Percentiles rank a stretch among this genome's conserved stretches.
phyloP scores from a whole-genome alignment of 2,329 filamentous ascomycete genomes.

The Talaromyces sp. region DNA sequence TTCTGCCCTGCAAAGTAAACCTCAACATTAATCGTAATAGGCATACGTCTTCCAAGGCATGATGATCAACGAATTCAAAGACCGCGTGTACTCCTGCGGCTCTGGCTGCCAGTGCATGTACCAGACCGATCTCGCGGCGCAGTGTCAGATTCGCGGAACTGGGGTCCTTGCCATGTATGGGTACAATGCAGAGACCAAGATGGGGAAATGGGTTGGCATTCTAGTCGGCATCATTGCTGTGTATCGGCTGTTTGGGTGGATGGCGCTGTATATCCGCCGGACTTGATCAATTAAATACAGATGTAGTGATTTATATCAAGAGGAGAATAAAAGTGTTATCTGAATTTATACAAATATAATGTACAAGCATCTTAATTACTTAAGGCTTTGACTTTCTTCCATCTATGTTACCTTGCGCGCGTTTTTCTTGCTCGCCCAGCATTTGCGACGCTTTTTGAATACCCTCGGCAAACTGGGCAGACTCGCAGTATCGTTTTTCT shows the following conservation, averaged over 20 bases:
- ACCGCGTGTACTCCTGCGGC: constrained; percentile 58
- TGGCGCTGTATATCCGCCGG: constrained; percentile 3
- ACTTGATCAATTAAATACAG: neutral
- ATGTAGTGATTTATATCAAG: neutral
- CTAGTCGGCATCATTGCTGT: constrained; percentile 69
- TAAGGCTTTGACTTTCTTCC: neutral
- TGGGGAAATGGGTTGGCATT: constrained; percentile 68
- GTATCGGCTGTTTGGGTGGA: constrained; percentile 61
- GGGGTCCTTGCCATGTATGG: constrained; percentile 66
- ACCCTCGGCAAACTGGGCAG: constrained; percentile 35
- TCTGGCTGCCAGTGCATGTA: constrained; percentile 65
- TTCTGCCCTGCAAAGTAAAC: too few relatives aligned
- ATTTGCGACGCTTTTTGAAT: constrained; percentile 19
- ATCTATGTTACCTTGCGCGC: neutral
- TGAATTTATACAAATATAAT: neutral
- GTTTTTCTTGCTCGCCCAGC: neutral
- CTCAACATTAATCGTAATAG: constrained; percentile 18
- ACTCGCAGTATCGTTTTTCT: constrained; percentile 54
- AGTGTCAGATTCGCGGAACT: constrained; percentile 66
- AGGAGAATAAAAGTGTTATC: neutral
- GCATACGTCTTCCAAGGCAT: constrained; percentile 82
- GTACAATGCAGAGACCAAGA: constrained; percentile 54
- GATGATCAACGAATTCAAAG: constrained; percentile 84
- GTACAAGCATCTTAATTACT: neutral
- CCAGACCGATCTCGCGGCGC: constrained; percentile 51